Conservation (phyloP, 768 basidiomycete species). For the Phlegmacium glaucopus region DNA sequence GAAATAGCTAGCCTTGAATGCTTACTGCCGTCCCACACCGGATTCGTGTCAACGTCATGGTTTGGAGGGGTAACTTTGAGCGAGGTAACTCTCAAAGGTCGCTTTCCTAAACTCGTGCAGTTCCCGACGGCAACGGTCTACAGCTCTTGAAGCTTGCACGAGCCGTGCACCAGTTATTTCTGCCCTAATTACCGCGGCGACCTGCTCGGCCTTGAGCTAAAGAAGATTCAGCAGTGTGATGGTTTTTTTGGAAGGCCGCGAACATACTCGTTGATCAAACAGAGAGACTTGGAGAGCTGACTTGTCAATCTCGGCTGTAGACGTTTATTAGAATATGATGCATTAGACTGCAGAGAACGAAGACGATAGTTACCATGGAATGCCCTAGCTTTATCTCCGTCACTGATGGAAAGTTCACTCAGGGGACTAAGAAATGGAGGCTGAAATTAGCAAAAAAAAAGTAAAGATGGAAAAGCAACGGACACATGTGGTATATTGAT, state of each 20-base stretch:
- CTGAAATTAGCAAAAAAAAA: not conserved
- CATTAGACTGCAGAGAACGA: not conserved
- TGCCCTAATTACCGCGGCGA: constrained; percentile 26
- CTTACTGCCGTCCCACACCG: constrained; percentile 31
- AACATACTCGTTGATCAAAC: constrained; percentile 29
- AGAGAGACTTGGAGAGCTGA: constrained; percentile 33
- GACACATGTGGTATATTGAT: constrained; percentile 39
- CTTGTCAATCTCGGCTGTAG: constrained; percentile 35
- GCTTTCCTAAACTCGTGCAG: constrained; percentile 29
- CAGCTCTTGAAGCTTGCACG: constrained; percentile 18
- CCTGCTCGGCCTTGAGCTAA: constrained; percentile 30
- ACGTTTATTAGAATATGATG: constrained; percentile 3
- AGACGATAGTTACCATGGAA: constrained; percentile 33
- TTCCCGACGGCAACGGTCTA: constrained; percentile 25
- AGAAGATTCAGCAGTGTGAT: not conserved
- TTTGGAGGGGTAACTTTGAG: constrained; percentile 26
- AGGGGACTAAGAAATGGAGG: constrained; percentile 34
- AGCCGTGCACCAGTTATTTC: constrained; percentile 27
- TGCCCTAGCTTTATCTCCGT: constrained; percentile 38
- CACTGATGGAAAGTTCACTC: constrained; percentile 39
- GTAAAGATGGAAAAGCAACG: not conserved
- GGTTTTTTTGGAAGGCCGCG: not conserved
- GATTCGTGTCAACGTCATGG: constrained; percentile 18
- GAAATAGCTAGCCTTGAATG: constrained; percentile 2
- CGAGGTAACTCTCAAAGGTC: constrained; percentile 31